Evolutionary conservation across 441 rosid species (phyloP).

Genomic region (Populus trichocarpa): DNA sequence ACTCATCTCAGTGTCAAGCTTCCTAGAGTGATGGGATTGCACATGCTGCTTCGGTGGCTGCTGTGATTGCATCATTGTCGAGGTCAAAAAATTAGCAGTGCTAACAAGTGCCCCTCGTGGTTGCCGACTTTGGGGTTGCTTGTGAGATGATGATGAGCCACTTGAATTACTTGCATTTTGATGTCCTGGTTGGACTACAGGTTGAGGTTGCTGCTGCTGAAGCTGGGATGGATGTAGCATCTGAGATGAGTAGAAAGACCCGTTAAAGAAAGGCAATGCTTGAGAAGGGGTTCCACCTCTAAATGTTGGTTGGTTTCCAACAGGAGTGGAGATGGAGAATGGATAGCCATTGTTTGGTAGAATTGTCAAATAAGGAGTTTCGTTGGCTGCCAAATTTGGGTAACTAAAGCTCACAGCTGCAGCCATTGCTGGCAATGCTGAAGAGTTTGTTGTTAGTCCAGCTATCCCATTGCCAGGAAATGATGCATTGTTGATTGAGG

Average conservation of each 20-base stretch:
- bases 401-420: conserved; percentile 67
- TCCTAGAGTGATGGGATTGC: conserved; percentile 45
- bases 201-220: conserved; percentile 45
- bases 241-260: conserved; percentile 71
- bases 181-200: conserved; percentile 46
- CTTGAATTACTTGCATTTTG: conserved; percentile 53
- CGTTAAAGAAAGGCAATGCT: conserved; percentile 62
- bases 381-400: conserved; percentile 58
- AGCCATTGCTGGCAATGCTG: conserved; percentile 39
- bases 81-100: conserved; percentile 35
- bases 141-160: conserved; percentile 60
- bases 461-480: conserved; percentile 26
- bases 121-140: conserved; percentile 58
- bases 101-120: conserved; percentile 35
- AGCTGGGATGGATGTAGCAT: conserved; percentile 70
- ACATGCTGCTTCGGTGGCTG: conserved; percentile 30
- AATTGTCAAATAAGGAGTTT: conserved; percentile 66
- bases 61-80: conserved; percentile 41
- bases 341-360: conserved; percentile 63
- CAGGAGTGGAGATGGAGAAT: conserved; percentile 64
- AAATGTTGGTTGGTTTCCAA: conserved; percentile 48
- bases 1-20: conserved; percentile 38
- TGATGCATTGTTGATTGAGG: conserved; percentile 29
- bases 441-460: conserved; percentile 29
- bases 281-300: conserved; percentile 51